Conservation (phyloP, 1,284 basidiomycete species). For the Ustilago lituana region DNA sequence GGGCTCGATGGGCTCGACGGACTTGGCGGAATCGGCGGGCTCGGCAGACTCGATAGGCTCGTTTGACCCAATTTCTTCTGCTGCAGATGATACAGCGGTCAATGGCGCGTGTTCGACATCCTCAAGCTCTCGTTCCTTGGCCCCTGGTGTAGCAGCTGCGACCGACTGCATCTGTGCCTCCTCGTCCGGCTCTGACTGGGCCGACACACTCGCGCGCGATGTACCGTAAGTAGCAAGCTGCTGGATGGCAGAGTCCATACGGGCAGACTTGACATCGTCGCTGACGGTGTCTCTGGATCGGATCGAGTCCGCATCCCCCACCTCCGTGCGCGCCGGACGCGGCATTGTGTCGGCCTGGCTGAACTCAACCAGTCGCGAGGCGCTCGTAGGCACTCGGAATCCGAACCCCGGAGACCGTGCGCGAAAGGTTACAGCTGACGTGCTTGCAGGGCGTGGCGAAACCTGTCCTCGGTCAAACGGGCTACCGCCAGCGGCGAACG, state of each 20-base stretch:
- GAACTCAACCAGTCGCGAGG: slow-evolving; percentile 37
- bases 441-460: slow-evolving; percentile 48
- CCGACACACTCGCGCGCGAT: background rate
- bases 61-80: background rate
- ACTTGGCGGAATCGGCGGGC: background rate
- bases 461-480: slow-evolving; percentile 21
- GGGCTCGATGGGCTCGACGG: background rate
- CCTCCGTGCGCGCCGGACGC: slow-evolving; percentile 14
- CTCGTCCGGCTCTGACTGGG: slow-evolving; percentile 3
- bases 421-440: slow-evolving; percentile 33
- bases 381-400: slow-evolving; percentile 36
- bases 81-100: background rate
- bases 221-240: background rate
- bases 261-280: slow-evolving; percentile 1
- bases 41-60: background rate
- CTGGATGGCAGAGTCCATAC: background rate
- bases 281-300: slow-evolving; percentile 13
- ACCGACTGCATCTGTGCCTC: background rate
- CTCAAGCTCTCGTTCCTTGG: background rate
- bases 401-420: slow-evolving; percentile 14
- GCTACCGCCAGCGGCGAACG: slow-evolving; percentile 26
- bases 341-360: slow-evolving; percentile 13
- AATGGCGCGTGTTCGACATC: background rate
- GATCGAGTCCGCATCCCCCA: slow-evolving; percentile 14
- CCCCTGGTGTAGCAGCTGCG: background rate